A percentile compares a stretch with the other conserved stretches of the same genome.
Conservation (phyloP, 2,329 filamentous ascomycete species). For the Verticillium zaregamsianum region DNA sequence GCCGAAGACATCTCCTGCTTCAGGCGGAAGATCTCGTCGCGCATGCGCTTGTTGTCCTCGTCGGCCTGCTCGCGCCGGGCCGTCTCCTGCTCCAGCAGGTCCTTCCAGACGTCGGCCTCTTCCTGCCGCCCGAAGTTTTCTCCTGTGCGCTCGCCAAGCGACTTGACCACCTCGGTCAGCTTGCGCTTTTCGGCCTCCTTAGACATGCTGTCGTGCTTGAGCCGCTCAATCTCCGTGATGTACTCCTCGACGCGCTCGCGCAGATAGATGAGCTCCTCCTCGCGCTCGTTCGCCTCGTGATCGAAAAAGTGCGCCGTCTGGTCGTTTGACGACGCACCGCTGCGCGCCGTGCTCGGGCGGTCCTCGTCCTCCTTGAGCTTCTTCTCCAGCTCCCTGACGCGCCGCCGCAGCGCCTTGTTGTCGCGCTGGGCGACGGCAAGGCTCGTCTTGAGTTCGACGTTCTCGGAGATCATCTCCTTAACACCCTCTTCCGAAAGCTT, state of each 20-base stretch:
- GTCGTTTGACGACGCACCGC: slow-evolving; percentile 53
- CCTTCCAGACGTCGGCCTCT: slow-evolving; percentile 86
- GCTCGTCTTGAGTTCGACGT: slow-evolving; percentile 90
- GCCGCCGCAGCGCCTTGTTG: slow-evolving; percentile 75
- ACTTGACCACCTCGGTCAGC: slow-evolving; percentile 73
- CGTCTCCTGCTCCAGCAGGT: slow-evolving; percentile 88
- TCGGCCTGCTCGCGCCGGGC: slow-evolving; percentile 84
- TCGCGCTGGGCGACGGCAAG: slow-evolving; percentile 87
- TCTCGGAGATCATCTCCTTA: slow-evolving; percentile 97
- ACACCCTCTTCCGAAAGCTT: slow-evolving; percentile 93
- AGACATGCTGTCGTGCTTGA: slow-evolving; percentile 71
- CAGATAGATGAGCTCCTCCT: slow-evolving; percentile 82
- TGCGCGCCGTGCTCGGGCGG: slow-evolving; percentile 56
- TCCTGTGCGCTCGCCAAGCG: slow-evolving; percentile 44
- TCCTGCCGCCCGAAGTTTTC: slow-evolving; percentile 52
- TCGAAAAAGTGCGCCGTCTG: slow-evolving; percentile 49
- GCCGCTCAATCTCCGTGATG: slow-evolving; percentile 75
- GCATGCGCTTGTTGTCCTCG: slow-evolving; percentile 78
- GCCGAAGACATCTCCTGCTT: slow-evolving; percentile 48
- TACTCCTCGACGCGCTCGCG: slow-evolving; percentile 84
- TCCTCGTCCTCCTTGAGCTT: slow-evolving; percentile 65
- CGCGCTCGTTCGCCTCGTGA: slow-evolving; percentile 62
- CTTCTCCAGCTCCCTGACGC: slow-evolving; percentile 83
- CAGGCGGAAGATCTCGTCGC: slow-evolving; percentile 77
- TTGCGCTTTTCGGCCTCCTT: slow-evolving; percentile 83